Evolutionary conservation across 306 rosid species (phyloP).

Genomic region (Malus asiatica): DNA sequence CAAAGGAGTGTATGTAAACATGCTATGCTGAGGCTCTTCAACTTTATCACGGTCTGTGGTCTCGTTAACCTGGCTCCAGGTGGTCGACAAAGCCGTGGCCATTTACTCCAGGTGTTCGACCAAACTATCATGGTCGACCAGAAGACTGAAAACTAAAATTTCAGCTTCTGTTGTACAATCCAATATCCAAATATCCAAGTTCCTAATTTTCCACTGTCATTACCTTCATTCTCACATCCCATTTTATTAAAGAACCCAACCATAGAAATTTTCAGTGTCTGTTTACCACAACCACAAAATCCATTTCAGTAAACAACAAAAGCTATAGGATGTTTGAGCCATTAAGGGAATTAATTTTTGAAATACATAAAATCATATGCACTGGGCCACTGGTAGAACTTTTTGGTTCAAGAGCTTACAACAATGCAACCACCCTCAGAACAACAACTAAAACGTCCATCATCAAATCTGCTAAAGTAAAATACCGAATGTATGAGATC

Average conservation of each 20-base stretch:
- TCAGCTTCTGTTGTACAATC: neutral
- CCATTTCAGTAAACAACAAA: neutral
- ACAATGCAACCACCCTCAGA: neutral
- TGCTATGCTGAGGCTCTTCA: conserved; percentile 18
- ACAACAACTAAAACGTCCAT: neutral
- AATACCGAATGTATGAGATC: neutral
- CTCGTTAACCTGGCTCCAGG: conserved; percentile 34
- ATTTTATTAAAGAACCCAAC: neutral
- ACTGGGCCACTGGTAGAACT: neutral
- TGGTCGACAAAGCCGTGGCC: neutral
- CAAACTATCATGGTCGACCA: neutral
- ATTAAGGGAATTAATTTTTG: too few species aligned
- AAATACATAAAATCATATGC: neutral
- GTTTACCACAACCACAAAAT: neutral
- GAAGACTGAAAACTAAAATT: neutral
- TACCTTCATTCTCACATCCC: neutral
- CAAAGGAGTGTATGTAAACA: conserved; percentile 16
- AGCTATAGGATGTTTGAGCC: neutral
- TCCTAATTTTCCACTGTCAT: neutral
- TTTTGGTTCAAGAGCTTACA: neutral
- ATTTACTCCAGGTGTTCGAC: conserved; percentile 1
- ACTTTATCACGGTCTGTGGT: conserved; percentile 15
- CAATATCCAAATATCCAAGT: neutral
- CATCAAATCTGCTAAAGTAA: neutral
- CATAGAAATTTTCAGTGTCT: neutral